Conservation (phyloP, 352 stramenopile genomes). For the Pythium monospermum region DNA sequence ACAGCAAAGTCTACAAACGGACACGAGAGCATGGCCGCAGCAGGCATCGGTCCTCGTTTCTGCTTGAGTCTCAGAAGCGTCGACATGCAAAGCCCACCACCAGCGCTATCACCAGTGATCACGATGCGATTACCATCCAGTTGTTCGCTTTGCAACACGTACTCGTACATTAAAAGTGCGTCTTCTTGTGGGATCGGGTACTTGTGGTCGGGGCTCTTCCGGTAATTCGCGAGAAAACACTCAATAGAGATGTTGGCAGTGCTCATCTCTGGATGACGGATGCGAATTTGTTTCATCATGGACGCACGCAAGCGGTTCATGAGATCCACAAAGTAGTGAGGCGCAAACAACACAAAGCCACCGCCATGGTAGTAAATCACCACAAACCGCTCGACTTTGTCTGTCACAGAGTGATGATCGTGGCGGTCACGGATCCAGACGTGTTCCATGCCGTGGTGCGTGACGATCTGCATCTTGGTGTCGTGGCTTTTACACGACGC, state of each 20-base stretch:
- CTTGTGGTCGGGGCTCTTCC: constrained; percentile 40
- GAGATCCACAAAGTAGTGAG: constrained; percentile 50
- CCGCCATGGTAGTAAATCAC: constrained; percentile 39
- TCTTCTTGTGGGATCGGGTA: constrained; percentile 47
- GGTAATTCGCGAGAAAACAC: constrained; percentile 65
- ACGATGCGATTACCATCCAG: constrained; percentile 30
- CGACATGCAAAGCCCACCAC: constrained; percentile 38
- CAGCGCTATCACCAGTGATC: constrained; percentile 48
- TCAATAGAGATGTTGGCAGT: constrained; percentile 26
- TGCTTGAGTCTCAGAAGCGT: constrained; percentile 37
- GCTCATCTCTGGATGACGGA: not conserved
- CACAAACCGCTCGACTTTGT: constrained; percentile 21
- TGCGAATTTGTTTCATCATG: constrained; percentile 6
- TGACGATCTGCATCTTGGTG: constrained; percentile 12
- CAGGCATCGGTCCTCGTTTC: constrained; percentile 19
- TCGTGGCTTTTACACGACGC: constrained; percentile 1
- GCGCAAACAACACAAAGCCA: constrained; percentile 25
- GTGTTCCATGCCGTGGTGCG: constrained; percentile 9
- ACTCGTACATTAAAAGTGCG: constrained; percentile 39
- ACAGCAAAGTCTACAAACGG: constrained; percentile 42
- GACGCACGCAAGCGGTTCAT: constrained; percentile 26
- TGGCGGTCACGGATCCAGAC: constrained; percentile 19
- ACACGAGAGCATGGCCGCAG: constrained; percentile 34
- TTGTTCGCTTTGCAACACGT: constrained; percentile 26
- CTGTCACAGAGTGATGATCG: not conserved